Conservation (phyloP, 257 asterid genomes). For the Solanum virginianum region DNA sequence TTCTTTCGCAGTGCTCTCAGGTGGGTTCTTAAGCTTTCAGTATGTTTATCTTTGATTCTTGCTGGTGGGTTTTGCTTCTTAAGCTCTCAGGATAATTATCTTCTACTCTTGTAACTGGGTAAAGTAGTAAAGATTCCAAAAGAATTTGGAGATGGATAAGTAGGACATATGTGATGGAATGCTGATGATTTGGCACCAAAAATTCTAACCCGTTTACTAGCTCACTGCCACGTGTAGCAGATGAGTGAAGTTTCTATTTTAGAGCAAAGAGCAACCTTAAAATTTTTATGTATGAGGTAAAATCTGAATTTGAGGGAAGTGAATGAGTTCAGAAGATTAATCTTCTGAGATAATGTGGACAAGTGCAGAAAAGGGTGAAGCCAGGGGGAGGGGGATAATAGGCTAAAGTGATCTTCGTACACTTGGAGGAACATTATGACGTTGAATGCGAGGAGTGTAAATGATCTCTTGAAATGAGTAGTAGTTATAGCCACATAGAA, state of each 20-base stretch:
- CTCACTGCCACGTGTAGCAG: neutral
- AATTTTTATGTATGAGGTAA: neutral
- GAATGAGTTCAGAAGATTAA: neutral
- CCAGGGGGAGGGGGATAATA: neutral
- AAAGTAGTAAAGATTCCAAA: neutral
- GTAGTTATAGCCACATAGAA: neutral
- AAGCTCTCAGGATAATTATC: neutral
- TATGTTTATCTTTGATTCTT: neutral
- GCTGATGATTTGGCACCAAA: neutral
- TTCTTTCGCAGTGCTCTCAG: slow-evolving; percentile 60
- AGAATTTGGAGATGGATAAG: neutral
- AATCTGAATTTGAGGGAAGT: neutral
- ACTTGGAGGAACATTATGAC: neutral
- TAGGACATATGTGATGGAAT: neutral
- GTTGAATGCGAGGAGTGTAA: neutral
- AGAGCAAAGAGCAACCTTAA: neutral
- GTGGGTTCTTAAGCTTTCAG: slow-evolving; percentile 12
- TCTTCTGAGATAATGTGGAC: neutral
- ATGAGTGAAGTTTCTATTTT: neutral
- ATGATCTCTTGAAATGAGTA: neutral
- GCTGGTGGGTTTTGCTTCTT: slow-evolving; percentile 29
- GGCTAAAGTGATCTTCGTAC: neutral
- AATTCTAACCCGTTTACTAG: neutral
- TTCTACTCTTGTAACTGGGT: neutral
- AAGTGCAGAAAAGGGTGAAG: neutral